Percentiles rank a stretch among this genome's conserved stretches.
These are phyloP conservation scores for Globisporangium uncinulatum DNA, from an alignment of 352 stramenopile species.

Conservation along the genomic window DNA sequence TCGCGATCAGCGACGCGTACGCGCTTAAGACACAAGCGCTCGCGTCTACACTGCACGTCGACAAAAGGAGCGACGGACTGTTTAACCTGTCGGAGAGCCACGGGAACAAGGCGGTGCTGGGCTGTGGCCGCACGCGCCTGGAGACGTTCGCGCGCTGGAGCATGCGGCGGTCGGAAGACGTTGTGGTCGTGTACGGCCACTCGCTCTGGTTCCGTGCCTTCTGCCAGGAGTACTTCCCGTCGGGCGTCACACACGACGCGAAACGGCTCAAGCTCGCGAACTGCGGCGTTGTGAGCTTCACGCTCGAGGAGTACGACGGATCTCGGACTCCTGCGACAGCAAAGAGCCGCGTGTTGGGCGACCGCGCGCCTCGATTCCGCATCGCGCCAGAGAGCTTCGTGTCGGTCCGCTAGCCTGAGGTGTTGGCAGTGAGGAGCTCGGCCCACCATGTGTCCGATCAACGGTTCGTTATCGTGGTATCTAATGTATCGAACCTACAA, in stretches of 20 bases:
- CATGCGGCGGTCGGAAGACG: conserved; percentile 38
- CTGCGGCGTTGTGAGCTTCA: conserved; percentile 71
- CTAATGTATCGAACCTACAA: too few relatives aligned
- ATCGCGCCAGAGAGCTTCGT: conserved; percentile 43
- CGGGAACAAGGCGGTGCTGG: conserved; percentile 75
- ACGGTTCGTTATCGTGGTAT: too few relatives aligned
- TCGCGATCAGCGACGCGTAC: conserved; percentile 64
- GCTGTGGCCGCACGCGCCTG: conserved; percentile 50
- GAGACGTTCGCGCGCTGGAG: conserved; percentile 62
- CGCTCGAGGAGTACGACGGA: conserved; percentile 37
- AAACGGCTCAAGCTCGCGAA: conserved; percentile 73
- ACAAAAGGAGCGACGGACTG: conserved; percentile 56
- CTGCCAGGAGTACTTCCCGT: conserved; percentile 73
- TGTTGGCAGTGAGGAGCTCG: not conserved
- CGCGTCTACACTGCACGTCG: conserved; percentile 16
- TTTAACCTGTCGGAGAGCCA: conserved; percentile 73
- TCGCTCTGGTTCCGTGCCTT: conserved; percentile 85
- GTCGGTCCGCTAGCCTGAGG: conserved; percentile 1
- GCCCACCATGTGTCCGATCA: not conserved
- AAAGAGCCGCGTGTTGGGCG: not conserved
- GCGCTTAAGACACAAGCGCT: conserved; percentile 27
- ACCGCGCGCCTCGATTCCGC: conserved; percentile 16
- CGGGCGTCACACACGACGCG: conserved; percentile 24
- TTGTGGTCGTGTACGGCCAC: conserved; percentile 80
- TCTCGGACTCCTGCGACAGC: not conserved